Evolutionary conservation across 1,139 yeast species (phyloP).

Genomic region (Candida smagusa): DNA sequence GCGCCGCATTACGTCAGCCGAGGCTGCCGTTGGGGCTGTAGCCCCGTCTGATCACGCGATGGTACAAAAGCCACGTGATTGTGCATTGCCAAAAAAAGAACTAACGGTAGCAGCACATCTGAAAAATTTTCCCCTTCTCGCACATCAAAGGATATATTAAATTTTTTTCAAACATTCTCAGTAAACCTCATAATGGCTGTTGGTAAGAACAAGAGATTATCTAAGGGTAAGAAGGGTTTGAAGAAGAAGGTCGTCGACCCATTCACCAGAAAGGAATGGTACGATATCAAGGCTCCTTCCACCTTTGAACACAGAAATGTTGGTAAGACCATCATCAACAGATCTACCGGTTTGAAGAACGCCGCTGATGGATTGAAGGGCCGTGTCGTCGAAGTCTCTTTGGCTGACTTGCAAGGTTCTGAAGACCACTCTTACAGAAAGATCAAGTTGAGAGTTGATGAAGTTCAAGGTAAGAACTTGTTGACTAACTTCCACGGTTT

Average conservation of each 20-base stretch:
- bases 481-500: slow-evolving; percentile 95
- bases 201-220: slow-evolving; percentile 95
- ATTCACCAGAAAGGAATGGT: slow-evolving; percentile 95
- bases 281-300: slow-evolving; percentile 92
- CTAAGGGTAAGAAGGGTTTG: slow-evolving; percentile 93
- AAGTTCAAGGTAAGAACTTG: slow-evolving; percentile 89
- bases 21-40: too few species aligned
- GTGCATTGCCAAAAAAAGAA: too few species aligned
- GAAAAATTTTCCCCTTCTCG: background rate
- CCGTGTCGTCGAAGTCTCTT: slow-evolving; percentile 81
- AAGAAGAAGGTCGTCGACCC: slow-evolving; percentile 97
- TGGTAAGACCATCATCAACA: slow-evolving; percentile 93
- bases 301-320: slow-evolving; percentile 91
- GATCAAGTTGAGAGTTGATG: slow-evolving; percentile 86
- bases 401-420: slow-evolving; percentile 89
- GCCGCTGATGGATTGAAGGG: slow-evolving; percentile 92
- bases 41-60: too few species aligned
- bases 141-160: background rate
- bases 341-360: slow-evolving; percentile 88
- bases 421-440: slow-evolving; percentile 92
- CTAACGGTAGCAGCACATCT: background rate
- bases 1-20: too few species aligned
- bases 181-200: slow-evolving; percentile 61
- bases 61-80: too few species aligned
- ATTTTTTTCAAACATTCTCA: background rate